Evolutionary conservation across 2,329 filamentous ascomycete species (phyloP).

Genomic region (Claviceps sp.): DNA sequence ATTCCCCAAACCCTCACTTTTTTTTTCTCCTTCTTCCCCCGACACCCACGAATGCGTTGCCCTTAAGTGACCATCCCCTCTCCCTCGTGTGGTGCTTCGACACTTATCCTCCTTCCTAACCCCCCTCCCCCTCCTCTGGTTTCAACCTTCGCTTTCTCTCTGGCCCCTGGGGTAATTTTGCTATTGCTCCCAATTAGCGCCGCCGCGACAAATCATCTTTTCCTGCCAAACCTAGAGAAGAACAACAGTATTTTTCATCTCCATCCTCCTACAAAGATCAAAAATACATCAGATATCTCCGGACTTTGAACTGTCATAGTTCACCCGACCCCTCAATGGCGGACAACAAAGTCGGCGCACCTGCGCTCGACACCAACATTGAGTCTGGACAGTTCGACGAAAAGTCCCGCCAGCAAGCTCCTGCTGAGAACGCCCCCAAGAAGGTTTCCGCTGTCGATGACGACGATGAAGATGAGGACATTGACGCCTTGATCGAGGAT

Average conservation of each 20-base stretch:
- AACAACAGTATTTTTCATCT: not conserved
- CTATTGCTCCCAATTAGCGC: slow-evolving; percentile 2
- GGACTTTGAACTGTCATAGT: not conserved
- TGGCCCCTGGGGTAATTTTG: slow-evolving; percentile 4
- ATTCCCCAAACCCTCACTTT: slow-evolving; percentile 10
- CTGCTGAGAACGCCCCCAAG: slow-evolving; percentile 21
- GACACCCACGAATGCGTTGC: slow-evolving; percentile 37
- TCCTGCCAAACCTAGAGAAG: slow-evolving; percentile 1
- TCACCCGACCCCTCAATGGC: slow-evolving; percentile 29
- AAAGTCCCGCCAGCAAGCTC: slow-evolving; percentile 31
- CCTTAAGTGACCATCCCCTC: slow-evolving; percentile 29
- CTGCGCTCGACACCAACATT: slow-evolving; percentile 50
- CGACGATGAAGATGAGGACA: slow-evolving; percentile 64
- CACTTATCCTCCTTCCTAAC: slow-evolving; percentile 13
- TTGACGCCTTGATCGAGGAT: slow-evolving; percentile 77
- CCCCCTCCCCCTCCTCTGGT: slow-evolving; percentile 7
- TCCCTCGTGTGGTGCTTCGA: slow-evolving; percentile 33
- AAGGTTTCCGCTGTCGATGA: slow-evolving; percentile 38
- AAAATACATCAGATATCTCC: not conserved
- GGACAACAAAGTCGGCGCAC: slow-evolving; percentile 38
- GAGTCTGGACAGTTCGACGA: slow-evolving; percentile 53
- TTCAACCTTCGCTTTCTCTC: not conserved
- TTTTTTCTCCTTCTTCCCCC: slow-evolving; percentile 21
- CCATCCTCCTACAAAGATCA: not conserved
- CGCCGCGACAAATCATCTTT: not conserved